Evolutionary conservation across 176 grass and related monocot genomes (phyloP).

Genomic region (Cocos nucifera): DNA sequence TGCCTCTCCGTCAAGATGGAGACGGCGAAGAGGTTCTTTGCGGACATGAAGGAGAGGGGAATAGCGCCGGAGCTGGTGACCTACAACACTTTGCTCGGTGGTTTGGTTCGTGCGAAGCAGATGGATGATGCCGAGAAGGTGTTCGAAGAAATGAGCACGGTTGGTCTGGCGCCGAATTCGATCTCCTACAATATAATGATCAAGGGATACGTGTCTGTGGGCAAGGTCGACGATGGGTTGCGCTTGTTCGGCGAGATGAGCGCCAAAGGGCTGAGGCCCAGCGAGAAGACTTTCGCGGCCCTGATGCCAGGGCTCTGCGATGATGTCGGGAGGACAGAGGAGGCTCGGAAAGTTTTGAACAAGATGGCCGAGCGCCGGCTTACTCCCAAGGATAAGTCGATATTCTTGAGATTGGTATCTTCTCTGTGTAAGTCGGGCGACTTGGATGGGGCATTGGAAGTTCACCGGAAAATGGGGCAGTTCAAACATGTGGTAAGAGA

Average conservation of each 20-base stretch:
- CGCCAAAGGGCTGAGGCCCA: constrained; percentile 64
- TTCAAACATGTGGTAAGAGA: constrained; percentile 59
- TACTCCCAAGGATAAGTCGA: constrained; percentile 75
- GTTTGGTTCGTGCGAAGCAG: constrained; percentile 51
- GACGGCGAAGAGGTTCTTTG: constrained; percentile 40
- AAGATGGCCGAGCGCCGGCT: constrained; percentile 65
- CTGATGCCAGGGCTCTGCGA: constrained; percentile 88
- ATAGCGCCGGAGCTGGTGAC: constrained; percentile 45
- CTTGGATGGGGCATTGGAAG: constrained; percentile 67
- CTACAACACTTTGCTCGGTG: constrained; percentile 71
- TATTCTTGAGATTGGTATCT: constrained; percentile 59
- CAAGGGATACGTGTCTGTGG: constrained; percentile 52
- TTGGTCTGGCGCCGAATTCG: constrained; percentile 40
- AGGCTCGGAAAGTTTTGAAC: constrained; percentile 43
- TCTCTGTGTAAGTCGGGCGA: constrained; percentile 61
- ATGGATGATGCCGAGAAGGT: constrained; percentile 68
- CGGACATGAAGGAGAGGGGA: constrained; percentile 65
- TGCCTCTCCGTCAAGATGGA: constrained; percentile 74
- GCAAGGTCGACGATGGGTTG: constrained; percentile 47
- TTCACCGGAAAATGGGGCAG: constrained; percentile 53
- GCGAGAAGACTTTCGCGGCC: constrained; percentile 79
- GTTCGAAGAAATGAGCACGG: constrained; percentile 52
- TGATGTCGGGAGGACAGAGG: constrained; percentile 40
- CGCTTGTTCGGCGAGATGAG: constrained; percentile 56
- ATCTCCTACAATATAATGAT: constrained; percentile 90